phyloP scores from a whole-genome alignment of 768 basidiomycete genomes.

The Lentinula sp. region DNA sequence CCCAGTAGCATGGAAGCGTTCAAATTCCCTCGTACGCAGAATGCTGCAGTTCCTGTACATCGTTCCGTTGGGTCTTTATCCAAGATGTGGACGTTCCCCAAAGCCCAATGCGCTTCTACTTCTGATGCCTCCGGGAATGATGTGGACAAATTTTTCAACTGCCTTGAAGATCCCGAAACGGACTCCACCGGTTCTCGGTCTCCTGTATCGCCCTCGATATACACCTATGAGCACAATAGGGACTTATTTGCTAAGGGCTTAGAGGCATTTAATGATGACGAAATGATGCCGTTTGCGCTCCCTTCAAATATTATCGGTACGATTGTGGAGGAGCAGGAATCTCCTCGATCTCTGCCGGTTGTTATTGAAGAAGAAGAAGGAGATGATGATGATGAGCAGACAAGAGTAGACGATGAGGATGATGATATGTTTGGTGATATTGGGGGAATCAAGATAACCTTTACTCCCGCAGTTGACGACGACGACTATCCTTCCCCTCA shows the following conservation, averaged over 20 bases:
- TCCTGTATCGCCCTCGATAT: constrained; percentile 36
- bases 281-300: constrained; percentile 43
- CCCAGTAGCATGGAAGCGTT: constrained; percentile 11
- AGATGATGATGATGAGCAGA: constrained; percentile 28
- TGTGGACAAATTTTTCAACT: constrained; percentile 77
- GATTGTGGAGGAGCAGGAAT: constrained; percentile 27
- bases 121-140: constrained; percentile 26
- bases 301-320: constrained; percentile 28
- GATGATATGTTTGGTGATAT: constrained; percentile 56
- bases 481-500: neutral
- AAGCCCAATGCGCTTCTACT: constrained; percentile 16
- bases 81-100: constrained; percentile 69
- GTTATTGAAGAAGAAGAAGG: constrained; percentile 46
- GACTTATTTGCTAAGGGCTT: constrained; percentile 52
- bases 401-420: constrained; percentile 26
- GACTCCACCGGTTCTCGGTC: constrained; percentile 25
- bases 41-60: constrained; percentile 20
- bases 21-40: neutral
- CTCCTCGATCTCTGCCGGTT: constrained; percentile 23
- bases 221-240: constrained; percentile 52
- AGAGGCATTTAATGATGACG: constrained; percentile 38
- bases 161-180: constrained; percentile 50
- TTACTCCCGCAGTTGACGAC: constrained; percentile 46
- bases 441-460: constrained; percentile 70
- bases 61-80: constrained; percentile 39